Percentiles rank a stretch among this genome's conserved stretches.
These are phyloP conservation scores for Posidonia australis DNA, from an alignment of 106 monocot genomes.

Conservation along the genomic window DNA sequence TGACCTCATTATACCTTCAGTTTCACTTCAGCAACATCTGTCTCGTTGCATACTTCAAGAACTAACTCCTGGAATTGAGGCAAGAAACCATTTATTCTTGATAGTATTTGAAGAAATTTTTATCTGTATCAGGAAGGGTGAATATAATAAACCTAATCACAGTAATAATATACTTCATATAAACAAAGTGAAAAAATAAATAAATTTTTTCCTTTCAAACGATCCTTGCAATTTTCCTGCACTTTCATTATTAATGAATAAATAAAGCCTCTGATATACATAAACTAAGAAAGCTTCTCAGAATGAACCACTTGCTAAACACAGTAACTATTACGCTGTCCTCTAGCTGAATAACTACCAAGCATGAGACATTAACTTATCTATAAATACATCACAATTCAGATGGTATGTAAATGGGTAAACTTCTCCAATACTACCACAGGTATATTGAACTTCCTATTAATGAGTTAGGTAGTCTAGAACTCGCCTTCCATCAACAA, in stretches of 20 bases:
- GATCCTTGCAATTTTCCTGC: no score
- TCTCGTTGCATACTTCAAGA: slow-evolving; percentile 69
- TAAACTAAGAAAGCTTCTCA: no score
- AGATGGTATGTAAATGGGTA: no score
- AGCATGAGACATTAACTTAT: no score
- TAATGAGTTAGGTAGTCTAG: not conserved
- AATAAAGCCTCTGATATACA: no score
- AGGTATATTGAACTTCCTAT: not conserved
- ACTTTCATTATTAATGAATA: no score
- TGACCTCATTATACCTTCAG: slow-evolving; percentile 42
- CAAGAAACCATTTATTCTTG: not conserved
- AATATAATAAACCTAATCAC: not conserved
- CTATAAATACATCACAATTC: no score
- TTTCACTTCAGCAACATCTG: slow-evolving; percentile 66
- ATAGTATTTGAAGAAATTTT: not conserved
- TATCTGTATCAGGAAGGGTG: not conserved
- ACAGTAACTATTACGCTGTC: no score
- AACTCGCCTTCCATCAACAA: not conserved
- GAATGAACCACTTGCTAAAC: no score
- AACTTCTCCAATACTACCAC: no score
- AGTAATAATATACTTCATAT: not conserved
- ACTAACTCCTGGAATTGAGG: slow-evolving; percentile 43
- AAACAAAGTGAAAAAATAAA: not conserved
- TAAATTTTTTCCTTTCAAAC: no score
- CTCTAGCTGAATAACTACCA: no score